Evolutionary conservation across 108 stramenopile species (phyloP).

Genomic region (Skeletonema potamos): DNA sequence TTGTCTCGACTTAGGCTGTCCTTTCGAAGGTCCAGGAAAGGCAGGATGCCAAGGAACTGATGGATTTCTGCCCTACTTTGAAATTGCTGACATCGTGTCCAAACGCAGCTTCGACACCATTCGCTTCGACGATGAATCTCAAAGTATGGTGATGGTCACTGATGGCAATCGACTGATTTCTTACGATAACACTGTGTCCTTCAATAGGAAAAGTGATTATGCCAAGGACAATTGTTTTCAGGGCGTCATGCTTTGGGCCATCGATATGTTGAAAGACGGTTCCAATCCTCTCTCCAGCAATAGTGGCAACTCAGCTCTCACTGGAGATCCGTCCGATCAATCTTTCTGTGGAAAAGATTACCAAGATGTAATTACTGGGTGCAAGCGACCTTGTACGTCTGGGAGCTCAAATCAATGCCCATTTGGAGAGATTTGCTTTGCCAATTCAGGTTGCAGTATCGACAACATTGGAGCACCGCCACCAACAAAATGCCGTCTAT

Average conservation of each 20-base stretch:
- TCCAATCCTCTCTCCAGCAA: slow-evolving; percentile 47
- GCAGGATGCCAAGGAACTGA: slow-evolving; percentile 47
- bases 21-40: slow-evolving; percentile 38
- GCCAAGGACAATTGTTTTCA: slow-evolving; percentile 37
- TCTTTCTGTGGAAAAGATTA: slow-evolving; percentile 46
- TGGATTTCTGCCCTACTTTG: slow-evolving; percentile 49
- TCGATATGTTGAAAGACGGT: slow-evolving; percentile 49
- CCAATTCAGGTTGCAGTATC: slow-evolving; percentile 44
- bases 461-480: slow-evolving; percentile 45
- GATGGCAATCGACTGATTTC: slow-evolving; percentile 50
- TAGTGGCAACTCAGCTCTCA: slow-evolving; percentile 33
- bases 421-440: slow-evolving; percentile 35
- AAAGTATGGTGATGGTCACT: slow-evolving; percentile 52
- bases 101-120: slow-evolving; percentile 26
- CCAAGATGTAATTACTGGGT: slow-evolving; percentile 39
- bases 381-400: slow-evolving; percentile 41
- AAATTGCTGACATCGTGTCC: slow-evolving; percentile 42
- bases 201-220: slow-evolving; percentile 45
- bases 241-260: slow-evolving; percentile 49
- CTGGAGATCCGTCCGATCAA: slow-evolving; percentile 40
- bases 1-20: slow-evolving; percentile 41
- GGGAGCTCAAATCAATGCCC: slow-evolving; percentile 41
- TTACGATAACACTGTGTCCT: slow-evolving; percentile 51
- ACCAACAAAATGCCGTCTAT: slow-evolving; percentile 44
- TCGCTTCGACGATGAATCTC: slow-evolving; percentile 37